Evolutionary conservation across 768 basidiomycete genomes (phyloP).

Genomic region (Brasilioporus rufonigricans): DNA sequence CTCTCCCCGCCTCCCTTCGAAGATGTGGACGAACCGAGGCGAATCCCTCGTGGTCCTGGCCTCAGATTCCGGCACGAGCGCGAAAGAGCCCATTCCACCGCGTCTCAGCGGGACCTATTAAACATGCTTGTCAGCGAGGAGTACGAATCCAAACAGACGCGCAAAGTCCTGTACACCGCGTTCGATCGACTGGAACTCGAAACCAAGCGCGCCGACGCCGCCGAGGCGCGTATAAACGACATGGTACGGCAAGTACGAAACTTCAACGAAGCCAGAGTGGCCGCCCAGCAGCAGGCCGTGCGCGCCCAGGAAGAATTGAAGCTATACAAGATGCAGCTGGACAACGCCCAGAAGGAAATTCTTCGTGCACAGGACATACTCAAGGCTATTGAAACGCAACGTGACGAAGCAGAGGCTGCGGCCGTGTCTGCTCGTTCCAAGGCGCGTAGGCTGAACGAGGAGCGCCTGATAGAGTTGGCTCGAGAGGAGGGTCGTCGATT

Average conservation of each 20-base stretch:
- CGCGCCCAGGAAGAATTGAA: conserved; percentile 47
- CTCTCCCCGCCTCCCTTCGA: conserved; percentile 27
- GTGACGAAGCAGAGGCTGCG: conserved; percentile 47
- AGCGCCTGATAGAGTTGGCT: conserved; percentile 47
- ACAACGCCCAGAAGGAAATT: conserved; percentile 59
- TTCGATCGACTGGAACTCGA: conserved; percentile 40
- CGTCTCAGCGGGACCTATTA: conserved; percentile 31
- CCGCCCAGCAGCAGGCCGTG: conserved; percentile 30
- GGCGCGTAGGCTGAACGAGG: conserved; percentile 45
- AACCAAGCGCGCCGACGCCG: conserved; percentile 34
- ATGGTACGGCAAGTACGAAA: conserved; percentile 27
- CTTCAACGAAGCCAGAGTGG: conserved; percentile 32
- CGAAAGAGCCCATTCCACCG: conserved; percentile 32
- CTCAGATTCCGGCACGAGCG: conserved; percentile 34
- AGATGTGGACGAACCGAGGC: conserved; percentile 3
- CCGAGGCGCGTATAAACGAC: conserved; percentile 34
- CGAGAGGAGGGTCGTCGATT: conserved; percentile 51
- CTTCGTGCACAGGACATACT: conserved; percentile 52
- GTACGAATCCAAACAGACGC: conserved; percentile 39
- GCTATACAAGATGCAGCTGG: conserved; percentile 57
- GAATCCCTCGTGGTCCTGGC: conserved; percentile 29
- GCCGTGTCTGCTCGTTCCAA: conserved; percentile 44
- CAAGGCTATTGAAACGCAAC: conserved; percentile 45
- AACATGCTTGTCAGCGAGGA: conserved; percentile 39
- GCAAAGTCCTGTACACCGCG: conserved; percentile 36